phyloP scores from a whole-genome alignment of 2,329 filamentous ascomycete species.

The Delphinella strobiligena region DNA sequence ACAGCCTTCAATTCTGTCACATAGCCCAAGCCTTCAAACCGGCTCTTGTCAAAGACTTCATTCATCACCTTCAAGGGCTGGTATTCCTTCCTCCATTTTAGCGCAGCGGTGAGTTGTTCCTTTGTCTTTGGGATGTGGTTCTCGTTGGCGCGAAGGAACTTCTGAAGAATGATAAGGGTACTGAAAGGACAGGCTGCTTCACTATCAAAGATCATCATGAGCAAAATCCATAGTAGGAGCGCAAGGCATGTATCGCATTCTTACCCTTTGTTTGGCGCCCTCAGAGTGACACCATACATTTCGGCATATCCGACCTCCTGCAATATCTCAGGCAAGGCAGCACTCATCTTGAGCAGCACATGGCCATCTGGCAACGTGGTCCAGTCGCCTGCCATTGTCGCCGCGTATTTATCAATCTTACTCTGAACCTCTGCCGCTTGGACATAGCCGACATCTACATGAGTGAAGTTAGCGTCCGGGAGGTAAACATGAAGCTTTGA shows the following conservation, averaged over 20 bases:
- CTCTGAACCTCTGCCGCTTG: not conserved
- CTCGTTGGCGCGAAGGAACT: slow-evolving; percentile 84
- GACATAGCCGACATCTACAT: not conserved
- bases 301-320: slow-evolving; percentile 52
- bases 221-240: not conserved
- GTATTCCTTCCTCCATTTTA: slow-evolving; percentile 71
- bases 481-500: not conserved
- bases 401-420: not conserved
- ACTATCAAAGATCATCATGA: slow-evolving; percentile 2
- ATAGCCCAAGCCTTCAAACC: slow-evolving; percentile 71
- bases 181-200: slow-evolving; percentile 42
- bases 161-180: slow-evolving; percentile 76
- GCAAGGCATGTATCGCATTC: no score
- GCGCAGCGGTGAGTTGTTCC: slow-evolving; percentile 64
- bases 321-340: slow-evolving; percentile 46
- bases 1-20: slow-evolving; percentile 57
- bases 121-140: slow-evolving; percentile 62
- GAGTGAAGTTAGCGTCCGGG: not conserved
- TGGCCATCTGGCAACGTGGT: slow-evolving; percentile 14
- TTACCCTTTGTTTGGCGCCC: slow-evolving; percentile 15
- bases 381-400: slow-evolving; percentile 9
- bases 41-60: slow-evolving; percentile 50
- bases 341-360: slow-evolving; percentile 39
- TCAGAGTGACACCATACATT: slow-evolving; percentile 75
- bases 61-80: slow-evolving; percentile 56